These are phyloP conservation scores for Penicillium sp. DNA, from an alignment of 2,329 filamentous ascomycete species.

Conservation along the genomic window DNA sequence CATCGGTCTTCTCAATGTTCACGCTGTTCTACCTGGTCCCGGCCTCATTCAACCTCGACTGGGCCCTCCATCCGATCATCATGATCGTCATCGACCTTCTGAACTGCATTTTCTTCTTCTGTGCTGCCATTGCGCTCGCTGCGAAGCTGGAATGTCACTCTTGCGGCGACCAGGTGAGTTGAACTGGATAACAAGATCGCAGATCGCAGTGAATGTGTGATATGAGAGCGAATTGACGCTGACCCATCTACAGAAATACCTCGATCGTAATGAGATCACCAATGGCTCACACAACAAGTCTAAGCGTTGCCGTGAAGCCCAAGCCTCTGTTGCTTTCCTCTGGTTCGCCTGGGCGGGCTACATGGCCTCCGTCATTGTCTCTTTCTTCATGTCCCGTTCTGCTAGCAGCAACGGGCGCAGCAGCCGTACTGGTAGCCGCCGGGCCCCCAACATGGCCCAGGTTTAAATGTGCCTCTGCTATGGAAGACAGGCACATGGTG, in stretches of 20 bases:
- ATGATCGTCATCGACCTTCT: constrained; percentile 46
- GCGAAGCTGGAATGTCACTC: constrained; percentile 45
- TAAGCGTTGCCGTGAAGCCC: constrained; percentile 52
- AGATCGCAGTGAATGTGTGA: background rate
- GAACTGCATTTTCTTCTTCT: constrained; percentile 51
- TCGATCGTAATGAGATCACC: constrained; percentile 45
- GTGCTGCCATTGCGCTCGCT: constrained; percentile 49
- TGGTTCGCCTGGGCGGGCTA: constrained; percentile 52
- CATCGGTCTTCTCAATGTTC: constrained; percentile 48
- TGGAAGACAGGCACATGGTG: background rate
- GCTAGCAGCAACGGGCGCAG: constrained; percentile 35
- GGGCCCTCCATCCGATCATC: constrained; percentile 44
- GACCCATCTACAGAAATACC: constrained; percentile 35
- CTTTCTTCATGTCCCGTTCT: constrained; percentile 36
- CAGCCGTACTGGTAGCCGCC: constrained; percentile 30
- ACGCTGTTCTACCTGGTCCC: constrained; percentile 50
- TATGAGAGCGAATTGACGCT: background rate
- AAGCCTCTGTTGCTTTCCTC: constrained; percentile 51
- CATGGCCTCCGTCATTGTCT: constrained; percentile 42
- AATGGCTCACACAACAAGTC: constrained; percentile 37
- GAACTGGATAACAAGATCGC: background rate
- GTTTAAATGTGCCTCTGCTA: constrained; percentile 31
- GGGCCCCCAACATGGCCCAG: constrained; percentile 45
- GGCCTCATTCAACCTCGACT: constrained; percentile 41
- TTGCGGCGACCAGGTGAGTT: constrained; percentile 47